Evolutionary conservation across 345 rosid genomes (phyloP).

Genomic region (Populus deltoides): DNA sequence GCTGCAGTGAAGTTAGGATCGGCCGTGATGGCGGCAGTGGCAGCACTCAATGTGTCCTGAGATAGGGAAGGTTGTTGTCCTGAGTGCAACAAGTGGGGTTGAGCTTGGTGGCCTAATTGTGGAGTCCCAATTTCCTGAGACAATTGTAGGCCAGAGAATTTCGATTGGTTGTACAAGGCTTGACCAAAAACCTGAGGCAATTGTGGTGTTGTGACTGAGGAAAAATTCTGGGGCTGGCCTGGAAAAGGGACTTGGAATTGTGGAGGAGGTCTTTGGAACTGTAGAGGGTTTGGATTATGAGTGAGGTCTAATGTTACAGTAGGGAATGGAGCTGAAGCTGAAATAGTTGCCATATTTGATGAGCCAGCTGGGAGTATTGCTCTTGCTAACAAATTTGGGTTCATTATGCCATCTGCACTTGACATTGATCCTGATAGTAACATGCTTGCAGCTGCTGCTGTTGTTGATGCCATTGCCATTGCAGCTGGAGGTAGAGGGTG

Average conservation of each 20-base stretch:
- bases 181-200: slow-evolving; percentile 71
- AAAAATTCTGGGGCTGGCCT: slow-evolving; percentile 36
- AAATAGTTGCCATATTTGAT: slow-evolving; percentile 87
- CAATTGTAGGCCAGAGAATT: slow-evolving; percentile 80
- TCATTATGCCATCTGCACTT: slow-evolving; percentile 83
- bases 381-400: slow-evolving; percentile 75
- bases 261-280: slow-evolving; percentile 38
- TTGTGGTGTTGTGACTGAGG: slow-evolving; percentile 24
- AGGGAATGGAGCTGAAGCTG: slow-evolving; percentile 96
- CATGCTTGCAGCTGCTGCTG: slow-evolving; percentile 85
- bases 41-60: slow-evolving; percentile 60
- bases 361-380: slow-evolving; percentile 78
- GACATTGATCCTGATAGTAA: slow-evolving; percentile 89
- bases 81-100: slow-evolving; percentile 11
- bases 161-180: slow-evolving; percentile 72
- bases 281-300: slow-evolving; percentile 57
- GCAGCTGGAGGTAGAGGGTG: slow-evolving; percentile 95
- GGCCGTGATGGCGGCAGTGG: slow-evolving; percentile 82
- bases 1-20: slow-evolving; percentile 96
- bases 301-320: slow-evolving; percentile 95
- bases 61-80: slow-evolving; percentile 24
- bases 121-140: slow-evolving; percentile 49
- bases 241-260: slow-evolving; percentile 46
- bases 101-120: slow-evolving; percentile 37
- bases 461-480: slow-evolving; percentile 93